Percentiles rank a stretch among this genome's conserved stretches.
These are phyloP conservation scores for Coprinopsis sp. DNA, from an alignment of 768 basidiomycete genomes.

Conservation along the genomic window DNA sequence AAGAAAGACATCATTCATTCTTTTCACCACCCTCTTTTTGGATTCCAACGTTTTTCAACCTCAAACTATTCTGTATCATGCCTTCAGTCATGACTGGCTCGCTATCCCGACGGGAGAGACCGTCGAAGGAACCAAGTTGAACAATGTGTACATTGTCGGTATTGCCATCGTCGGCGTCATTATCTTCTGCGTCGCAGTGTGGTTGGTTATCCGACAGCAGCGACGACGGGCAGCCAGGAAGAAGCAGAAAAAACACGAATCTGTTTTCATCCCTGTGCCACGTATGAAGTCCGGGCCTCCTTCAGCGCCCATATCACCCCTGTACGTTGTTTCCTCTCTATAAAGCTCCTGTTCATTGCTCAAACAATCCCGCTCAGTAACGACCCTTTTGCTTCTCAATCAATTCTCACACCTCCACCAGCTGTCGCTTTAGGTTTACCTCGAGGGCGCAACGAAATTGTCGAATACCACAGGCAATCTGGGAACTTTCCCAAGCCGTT, in stretches of 20 bases:
- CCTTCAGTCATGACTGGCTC: neutral
- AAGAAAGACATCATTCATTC: too few species aligned
- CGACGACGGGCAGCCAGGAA: slow-evolving; percentile 36
- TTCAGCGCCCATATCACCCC: slow-evolving; percentile 19
- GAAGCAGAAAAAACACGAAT: slow-evolving; percentile 32
- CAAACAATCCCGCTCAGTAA: too few species aligned
- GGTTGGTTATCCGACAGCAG: slow-evolving; percentile 38
- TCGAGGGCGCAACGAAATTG: slow-evolving; percentile 38
- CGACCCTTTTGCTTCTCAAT: neutral
- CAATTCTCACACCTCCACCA: slow-evolving; percentile 48
- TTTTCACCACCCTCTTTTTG: too few species aligned
- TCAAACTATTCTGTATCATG: neutral
- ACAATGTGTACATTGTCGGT: slow-evolving; percentile 42
- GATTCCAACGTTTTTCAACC: neutral
- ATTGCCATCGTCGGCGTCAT: slow-evolving; percentile 44
- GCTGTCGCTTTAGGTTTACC: slow-evolving; percentile 25
- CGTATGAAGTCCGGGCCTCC: slow-evolving; percentile 33
- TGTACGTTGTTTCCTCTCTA: slow-evolving; percentile 18
- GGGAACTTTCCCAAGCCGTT: slow-evolving; percentile 40
- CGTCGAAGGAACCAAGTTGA: slow-evolving; percentile 4
- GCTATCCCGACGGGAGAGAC: neutral
- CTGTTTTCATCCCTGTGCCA: slow-evolving; percentile 45
- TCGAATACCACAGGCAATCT: slow-evolving; percentile 39
- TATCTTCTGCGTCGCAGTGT: slow-evolving; percentile 33
- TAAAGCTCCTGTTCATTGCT: too few species aligned